Percentiles rank a stretch among this genome's conserved stretches.
Conservation (phyloP, 805 yeast species). For the Yarrowia sp. region DNA sequence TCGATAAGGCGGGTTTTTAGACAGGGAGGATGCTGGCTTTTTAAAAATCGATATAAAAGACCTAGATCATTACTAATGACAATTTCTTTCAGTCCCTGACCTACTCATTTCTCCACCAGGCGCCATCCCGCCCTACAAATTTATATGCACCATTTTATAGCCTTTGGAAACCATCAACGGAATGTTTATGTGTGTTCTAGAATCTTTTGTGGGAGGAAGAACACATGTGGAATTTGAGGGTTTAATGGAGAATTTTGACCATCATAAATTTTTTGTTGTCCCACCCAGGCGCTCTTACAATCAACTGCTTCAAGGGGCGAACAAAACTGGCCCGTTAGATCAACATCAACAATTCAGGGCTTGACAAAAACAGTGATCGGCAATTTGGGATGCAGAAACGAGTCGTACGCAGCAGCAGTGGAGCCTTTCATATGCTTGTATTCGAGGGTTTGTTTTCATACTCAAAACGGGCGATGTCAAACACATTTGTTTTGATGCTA, state of each 20-base stretch:
- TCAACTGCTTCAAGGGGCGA: background rate
- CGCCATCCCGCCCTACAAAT: too few species aligned
- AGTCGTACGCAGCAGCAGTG: background rate
- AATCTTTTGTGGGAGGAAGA: background rate
- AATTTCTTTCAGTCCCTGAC: too few species aligned
- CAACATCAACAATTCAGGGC: background rate
- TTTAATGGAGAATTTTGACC: too few species aligned
- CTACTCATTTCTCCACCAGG: too few species aligned
- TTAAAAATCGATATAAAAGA: too few species aligned
- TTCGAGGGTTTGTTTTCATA: background rate
- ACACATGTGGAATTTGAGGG: too few species aligned
- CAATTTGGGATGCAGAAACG: background rate
- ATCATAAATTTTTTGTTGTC: too few species aligned
- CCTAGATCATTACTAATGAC: too few species aligned
- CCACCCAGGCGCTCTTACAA: too few species aligned
- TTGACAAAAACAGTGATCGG: background rate
- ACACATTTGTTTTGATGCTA: background rate
- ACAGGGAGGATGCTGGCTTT: too few species aligned
- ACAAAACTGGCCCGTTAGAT: background rate
- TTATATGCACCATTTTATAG: background rate
- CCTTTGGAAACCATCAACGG: constrained; percentile 5
- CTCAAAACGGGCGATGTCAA: background rate
- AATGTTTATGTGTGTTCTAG: constrained; percentile 1
- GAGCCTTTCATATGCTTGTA: background rate
- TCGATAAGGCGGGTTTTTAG: too few species aligned